Evolutionary conservation across 768 basidiomycete species (phyloP), one percentile per base, ranked within the genome.

Genomic region (Leccinum aurantiacum): DNA sequence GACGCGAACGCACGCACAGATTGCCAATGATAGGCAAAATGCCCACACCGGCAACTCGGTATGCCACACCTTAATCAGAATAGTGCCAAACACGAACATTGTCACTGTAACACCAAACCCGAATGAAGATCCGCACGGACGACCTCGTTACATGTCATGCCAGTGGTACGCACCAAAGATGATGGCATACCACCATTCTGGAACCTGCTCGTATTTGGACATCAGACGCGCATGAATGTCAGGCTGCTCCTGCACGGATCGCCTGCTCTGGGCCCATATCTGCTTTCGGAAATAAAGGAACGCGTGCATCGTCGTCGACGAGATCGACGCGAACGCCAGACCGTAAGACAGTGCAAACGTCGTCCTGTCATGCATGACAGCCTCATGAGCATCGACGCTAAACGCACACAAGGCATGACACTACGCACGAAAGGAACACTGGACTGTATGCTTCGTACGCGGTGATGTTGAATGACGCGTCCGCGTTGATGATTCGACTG

Each of bases 261-360:
- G 83, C 53, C 86, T 84, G 29, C 86, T 75, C 71, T 91, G 90
- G 0, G 72, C 75, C 85, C 83, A 88, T 56, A 93, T 89, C 68
- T 90, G 89, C 69, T 90, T 88, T 65, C 90, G 84, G 81, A 86
- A 90, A 74, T 83, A 91, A 38, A 93, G 77, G 71, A 80, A 77
- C 73, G 90, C 83, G 65, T 94, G 93, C 29, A 80, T 83, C 61
- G 91, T 69, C 2, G 88, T 89, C 1, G 91, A 82, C 0, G 91
- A 89, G 71, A 93, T 87, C 31, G 85, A 82, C 2, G 91, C 91
- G 64, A 94, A 93, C n/a, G 88, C 89, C 9, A 93, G 77, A 24
- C 87, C 91, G 67, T 93, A 95, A 9, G 86, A 80, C 37, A 93
- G 74, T 13, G 92, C 87, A 67, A 93, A 93, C 0, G 89, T 88